A percentile compares a stretch with the other conserved stretches of the same genome.
These are phyloP conservation scores for Panicum virgatum DNA, from an alignment of 202 grass and related monocot species.

Conservation along the genomic window DNA sequence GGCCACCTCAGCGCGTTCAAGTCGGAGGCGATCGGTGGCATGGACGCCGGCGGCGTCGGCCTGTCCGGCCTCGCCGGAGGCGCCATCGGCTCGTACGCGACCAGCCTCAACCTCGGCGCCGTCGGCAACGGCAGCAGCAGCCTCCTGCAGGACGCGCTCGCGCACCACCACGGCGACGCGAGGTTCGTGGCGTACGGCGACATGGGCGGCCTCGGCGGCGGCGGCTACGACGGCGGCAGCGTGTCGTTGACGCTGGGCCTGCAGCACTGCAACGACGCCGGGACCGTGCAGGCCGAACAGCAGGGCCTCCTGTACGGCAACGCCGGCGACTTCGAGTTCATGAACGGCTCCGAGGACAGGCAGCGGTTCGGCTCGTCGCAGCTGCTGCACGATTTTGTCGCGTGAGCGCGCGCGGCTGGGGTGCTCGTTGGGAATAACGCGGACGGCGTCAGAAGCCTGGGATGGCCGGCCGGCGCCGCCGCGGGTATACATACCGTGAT, in stretches of 20 bases:
- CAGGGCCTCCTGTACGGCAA: slow-evolving; percentile 56
- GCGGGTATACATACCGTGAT: slow-evolving; percentile 23
- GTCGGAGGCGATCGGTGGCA: slow-evolving; percentile 46
- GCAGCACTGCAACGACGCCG: slow-evolving; percentile 71
- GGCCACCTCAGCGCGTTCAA: slow-evolving; percentile 48
- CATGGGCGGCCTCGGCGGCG: slow-evolving; percentile 68
- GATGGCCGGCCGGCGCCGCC: slow-evolving; percentile 41
- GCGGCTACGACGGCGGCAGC: slow-evolving; percentile 46
- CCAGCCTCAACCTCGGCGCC: slow-evolving; percentile 45
- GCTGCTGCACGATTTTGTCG: slow-evolving; percentile 94
- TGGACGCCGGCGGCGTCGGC: slow-evolving; percentile 33
- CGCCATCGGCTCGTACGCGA: slow-evolving; percentile 33
- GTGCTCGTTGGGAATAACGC: slow-evolving; percentile 33
- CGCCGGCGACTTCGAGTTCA: slow-evolving; percentile 72
- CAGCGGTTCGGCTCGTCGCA: slow-evolving; percentile 85
- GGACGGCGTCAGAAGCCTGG: slow-evolving; percentile 48
- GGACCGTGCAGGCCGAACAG: slow-evolving; percentile 49
- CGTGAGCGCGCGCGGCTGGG: slow-evolving; percentile 28
- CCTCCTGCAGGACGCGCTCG: slow-evolving; percentile 64
- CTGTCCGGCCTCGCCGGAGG: slow-evolving; percentile 38
- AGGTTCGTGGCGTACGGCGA: slow-evolving; percentile 81
- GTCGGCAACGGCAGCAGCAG: not conserved
- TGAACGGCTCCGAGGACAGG: slow-evolving; percentile 62
- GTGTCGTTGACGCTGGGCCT: slow-evolving; percentile 91
- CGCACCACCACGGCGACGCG: slow-evolving; percentile 47